Evolutionary conservation across 164 flowering plant genomes (phyloP).

Genomic region (Nelumbo lutea): DNA sequence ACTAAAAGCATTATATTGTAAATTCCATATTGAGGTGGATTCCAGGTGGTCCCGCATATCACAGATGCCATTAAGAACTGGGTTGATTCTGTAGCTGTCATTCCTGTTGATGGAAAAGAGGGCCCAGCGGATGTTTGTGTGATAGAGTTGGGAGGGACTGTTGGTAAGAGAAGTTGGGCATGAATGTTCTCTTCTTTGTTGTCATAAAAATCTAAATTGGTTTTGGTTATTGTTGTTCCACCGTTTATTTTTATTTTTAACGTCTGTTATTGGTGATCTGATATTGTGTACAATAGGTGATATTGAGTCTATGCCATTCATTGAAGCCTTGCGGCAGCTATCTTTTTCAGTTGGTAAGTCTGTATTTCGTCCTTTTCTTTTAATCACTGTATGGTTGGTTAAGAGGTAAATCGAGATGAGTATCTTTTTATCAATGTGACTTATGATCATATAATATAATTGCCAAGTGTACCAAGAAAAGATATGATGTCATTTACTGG

Average conservation of each 20-base stretch:
- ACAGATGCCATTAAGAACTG: constrained; percentile 90
- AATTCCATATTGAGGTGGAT: constrained; percentile 7
- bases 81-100: constrained; percentile 73
- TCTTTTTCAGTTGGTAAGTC: constrained; percentile 83
- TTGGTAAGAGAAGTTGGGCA: constrained; percentile 44
- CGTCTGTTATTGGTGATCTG: not conserved
- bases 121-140: constrained; percentile 98
- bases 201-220: not conserved
- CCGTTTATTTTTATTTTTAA: not conserved
- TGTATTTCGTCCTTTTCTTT: not conserved
- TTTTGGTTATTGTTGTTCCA: not conserved
- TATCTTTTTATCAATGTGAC: too few species aligned
- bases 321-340: constrained; percentile 90
- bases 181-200: not conserved
- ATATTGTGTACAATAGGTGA: constrained; percentile 50
- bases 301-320: constrained; percentile 98
- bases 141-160: constrained; percentile 97
- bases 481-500: too few species aligned
- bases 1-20: not conserved
- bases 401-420: too few species aligned
- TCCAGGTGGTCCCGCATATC: constrained; percentile 92
- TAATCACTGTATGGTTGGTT: not conserved
- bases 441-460: too few species aligned
- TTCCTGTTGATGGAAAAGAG: constrained; percentile 93
- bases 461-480: too few species aligned